These are phyloP conservation scores for Arabis alpina DNA, from an alignment of 345 rosid genomes.

Conservation along the genomic window DNA sequence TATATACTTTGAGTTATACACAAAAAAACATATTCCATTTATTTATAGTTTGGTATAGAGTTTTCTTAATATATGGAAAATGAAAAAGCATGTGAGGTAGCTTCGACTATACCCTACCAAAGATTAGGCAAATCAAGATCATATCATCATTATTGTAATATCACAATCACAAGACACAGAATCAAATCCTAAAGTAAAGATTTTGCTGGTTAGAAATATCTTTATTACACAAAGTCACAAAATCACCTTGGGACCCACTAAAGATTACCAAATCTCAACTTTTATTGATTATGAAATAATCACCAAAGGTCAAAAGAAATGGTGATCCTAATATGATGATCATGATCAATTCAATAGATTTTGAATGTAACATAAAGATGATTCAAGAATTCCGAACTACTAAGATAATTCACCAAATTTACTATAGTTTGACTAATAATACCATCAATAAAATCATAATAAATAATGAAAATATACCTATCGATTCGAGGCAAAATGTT, in stretches of 20 bases:
- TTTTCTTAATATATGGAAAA: constrained; percentile 23
- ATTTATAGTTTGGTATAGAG: constrained; percentile 10
- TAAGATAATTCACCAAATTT: constrained; percentile 19
- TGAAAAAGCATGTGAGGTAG: constrained; percentile 42
- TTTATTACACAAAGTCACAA: constrained; percentile 33
- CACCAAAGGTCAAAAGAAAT: constrained; percentile 4
- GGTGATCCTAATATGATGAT: no score
- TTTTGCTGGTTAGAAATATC: constrained; percentile 35
- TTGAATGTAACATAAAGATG: background rate
- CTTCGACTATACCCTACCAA: constrained; percentile 32
- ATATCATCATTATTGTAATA: constrained; percentile 18
- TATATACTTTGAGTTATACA: background rate
- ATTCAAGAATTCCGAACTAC: constrained; percentile 13
- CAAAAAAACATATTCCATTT: constrained; percentile 3
- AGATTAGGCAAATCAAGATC: constrained; percentile 34
- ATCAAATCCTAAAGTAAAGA: constrained; percentile 36
- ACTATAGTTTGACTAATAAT: background rate
- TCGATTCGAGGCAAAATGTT: constrained; percentile 71
- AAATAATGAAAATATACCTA: constrained; percentile 47
- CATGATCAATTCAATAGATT: background rate
- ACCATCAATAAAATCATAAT: background rate
- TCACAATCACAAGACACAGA: constrained; percentile 38
- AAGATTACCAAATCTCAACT: constrained; percentile 38
- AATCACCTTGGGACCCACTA: constrained; percentile 40
- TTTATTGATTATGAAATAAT: constrained; percentile 18